Base-by-base conservation (phyloP, 139 green algal species). In the Picochlorum sp. region DNA sequence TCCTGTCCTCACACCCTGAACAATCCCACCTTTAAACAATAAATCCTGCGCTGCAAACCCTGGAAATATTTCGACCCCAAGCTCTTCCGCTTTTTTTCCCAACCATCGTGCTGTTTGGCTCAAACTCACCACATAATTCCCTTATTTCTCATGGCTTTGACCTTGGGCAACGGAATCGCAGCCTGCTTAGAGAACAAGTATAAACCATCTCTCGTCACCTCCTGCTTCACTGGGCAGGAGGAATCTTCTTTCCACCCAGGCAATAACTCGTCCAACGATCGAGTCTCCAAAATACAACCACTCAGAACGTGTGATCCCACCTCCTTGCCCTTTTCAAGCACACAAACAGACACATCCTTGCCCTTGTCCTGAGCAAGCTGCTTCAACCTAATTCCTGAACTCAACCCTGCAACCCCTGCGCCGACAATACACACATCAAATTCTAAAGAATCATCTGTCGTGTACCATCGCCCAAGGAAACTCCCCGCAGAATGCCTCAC, bases 391-490 rank as follows among this genome's bases (percentile, higher is more conserved):
- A 97, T 95, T 10, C 91, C 91, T 6, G 91, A 87, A 3, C 82
- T 77, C 2, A 97, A 67, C 6, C 91, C 91, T 11, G 91, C 88
- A 3, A 91, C 90, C 0, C 91, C 91, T 7, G 82, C 91, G 2
- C 91, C 91, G 4, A 97, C 89, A 11, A 97, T 83, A 37, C 76
- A 79, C 6, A 97, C 77, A 63, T 97, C 91, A 73, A 87, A 97
- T 11, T 41, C 34, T 41, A 41, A 41, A 41, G 34, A 41, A 41
- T 41, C 34, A 41, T 41, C 34, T 41, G 34, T 41, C 8, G 34
- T 41, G 34, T 41, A 41, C 34, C 34, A 41, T 41, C 34, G 3
- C 8, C 34, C 34, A 3, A 11, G 8, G 34, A 41, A 41, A 41
- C 7, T 11, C 34, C 34, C 8, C 7, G 34, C 34, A 11, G 34